Base-by-base conservation (phyloP, 2,329 filamentous ascomycete species). In the Venturiaceae sp. region DNA sequence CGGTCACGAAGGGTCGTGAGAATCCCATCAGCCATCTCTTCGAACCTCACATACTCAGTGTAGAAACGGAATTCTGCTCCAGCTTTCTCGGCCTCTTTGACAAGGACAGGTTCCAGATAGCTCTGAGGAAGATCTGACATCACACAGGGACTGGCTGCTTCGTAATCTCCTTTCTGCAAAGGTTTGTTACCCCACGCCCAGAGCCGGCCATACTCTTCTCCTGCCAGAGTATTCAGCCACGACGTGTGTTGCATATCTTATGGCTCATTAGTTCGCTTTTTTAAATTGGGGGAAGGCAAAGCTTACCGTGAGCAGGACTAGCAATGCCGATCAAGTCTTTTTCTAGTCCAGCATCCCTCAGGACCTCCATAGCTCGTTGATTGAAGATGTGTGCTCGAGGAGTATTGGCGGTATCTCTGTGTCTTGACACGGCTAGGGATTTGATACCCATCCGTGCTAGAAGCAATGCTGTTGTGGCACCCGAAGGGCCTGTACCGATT, bases 151-250 rank as follows among this genome's bases (percentile, higher is more conserved):
- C 66, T 73, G 14, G 71, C 72, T 3, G 63, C 66, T 16, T 72
- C 70, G 59, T 75, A 77, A 32, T 76, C 74, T 19, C 70, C 74
- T 52, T 64, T 64, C 7, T 68, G 63, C 21, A 66, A 66, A 3
- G 72, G 71, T 55, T 75, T 72, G 58, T 72, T 72, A 23, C 75
- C 75, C 73, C 74, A 77, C 0, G 70, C 68, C 59, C 72, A 67
- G 34, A 74, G 71, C 1, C 75, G 65, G 1, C 67, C 75, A 62
- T 71, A 76, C 61, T 77, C 75, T 55, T 74, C 72, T 5, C 75
- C 75, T 23, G 71, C 70, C 70, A 77, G 74, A 55, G 66, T 68
- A 59, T 73, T 70, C 63, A 73, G 75, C 73, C 73, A 77, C 13
- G 73, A 68, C 14, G 71, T 75, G 62, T 77, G 72, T 50, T 64